phyloP scores from a whole-genome alignment of 768 basidiomycete species.

The Collybiopsis confluens region DNA sequence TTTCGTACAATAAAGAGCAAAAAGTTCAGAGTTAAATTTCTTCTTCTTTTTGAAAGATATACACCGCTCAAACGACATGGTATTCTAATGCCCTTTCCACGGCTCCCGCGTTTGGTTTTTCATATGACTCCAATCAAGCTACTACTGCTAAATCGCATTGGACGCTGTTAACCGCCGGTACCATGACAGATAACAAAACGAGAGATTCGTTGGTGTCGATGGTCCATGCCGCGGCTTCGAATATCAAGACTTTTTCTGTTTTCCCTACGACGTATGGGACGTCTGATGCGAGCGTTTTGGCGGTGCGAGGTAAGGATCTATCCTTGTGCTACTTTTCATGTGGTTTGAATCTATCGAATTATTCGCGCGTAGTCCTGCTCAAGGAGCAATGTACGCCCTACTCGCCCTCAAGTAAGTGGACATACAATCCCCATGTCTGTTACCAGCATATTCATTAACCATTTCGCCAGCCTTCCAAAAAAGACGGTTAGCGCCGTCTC shows the following conservation, averaged over 20 bases:
- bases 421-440: background rate
- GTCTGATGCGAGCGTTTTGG: background rate
- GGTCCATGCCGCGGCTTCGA: constrained; percentile 3
- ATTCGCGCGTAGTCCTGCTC: constrained; percentile 3
- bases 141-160: constrained; percentile 9
- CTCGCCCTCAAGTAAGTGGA: constrained; percentile 17
- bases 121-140: constrained; percentile 1
- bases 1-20: too few species aligned
- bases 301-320: background rate
- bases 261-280: constrained; percentile 8
- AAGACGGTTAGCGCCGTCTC: background rate
- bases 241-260: background rate
- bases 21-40: background rate
- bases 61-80: background rate
- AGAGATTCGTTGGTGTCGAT: constrained; percentile 1
- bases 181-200: background rate
- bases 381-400: constrained; percentile 10
- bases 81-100: background rate
- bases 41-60: background rate
- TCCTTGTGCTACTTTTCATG: background rate
- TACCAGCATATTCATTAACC: background rate
- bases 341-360: background rate
- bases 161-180: constrained; percentile 8
- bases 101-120: constrained; percentile 4
- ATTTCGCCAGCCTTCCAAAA: background rate